These are phyloP conservation scores for Rhododendron kiyosumense DNA, from an alignment of 148 eudicot genomes.

Conservation along the genomic window DNA sequence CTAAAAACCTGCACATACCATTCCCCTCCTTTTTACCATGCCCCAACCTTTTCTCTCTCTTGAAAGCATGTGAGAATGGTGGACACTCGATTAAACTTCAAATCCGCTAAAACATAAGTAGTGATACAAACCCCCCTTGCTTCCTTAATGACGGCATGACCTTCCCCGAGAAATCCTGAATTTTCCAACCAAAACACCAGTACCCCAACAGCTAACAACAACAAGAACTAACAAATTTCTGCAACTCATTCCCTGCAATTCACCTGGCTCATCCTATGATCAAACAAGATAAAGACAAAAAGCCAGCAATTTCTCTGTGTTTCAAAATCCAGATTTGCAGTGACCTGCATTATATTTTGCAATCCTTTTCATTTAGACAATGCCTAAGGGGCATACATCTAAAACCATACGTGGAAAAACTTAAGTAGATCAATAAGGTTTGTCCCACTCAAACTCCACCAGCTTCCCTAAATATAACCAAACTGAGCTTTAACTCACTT, in stretches of 20 bases:
- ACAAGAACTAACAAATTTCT: neutral
- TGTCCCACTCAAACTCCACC: neutral
- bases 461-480: neutral
- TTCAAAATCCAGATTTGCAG: neutral
- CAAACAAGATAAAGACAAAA: neutral
- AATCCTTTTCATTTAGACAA: neutral
- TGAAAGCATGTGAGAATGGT: neutral
- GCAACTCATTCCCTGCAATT: neutral
- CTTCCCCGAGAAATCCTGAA: neutral
- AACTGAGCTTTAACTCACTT: no score
- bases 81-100: neutral
- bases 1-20: neutral
- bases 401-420: neutral
- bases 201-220: neutral
- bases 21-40: neutral
- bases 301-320: neutral
- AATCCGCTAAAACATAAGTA: neutral
- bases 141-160: neutral
- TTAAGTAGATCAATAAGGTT: neutral
- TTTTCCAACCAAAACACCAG: neutral
- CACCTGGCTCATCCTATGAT: neutral
- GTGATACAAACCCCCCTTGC: neutral
- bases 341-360: neutral
- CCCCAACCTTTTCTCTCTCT: neutral
- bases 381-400: neutral